phyloP scores from a whole-genome alignment of 371 early-diverging fungal species.

The Gilbertella persicaria region DNA sequence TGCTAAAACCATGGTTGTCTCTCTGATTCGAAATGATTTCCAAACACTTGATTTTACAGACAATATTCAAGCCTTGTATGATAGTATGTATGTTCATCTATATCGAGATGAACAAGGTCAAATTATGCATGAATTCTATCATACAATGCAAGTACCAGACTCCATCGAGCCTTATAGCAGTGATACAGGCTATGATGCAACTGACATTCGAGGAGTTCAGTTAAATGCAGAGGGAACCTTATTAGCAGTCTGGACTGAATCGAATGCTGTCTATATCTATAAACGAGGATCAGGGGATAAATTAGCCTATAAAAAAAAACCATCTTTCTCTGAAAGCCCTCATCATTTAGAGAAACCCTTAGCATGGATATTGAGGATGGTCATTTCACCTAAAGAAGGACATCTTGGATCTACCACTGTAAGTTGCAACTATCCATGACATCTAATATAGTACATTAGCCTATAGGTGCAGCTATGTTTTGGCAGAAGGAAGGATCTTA shows the following conservation, averaged over 20 bases:
- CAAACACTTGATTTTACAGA: slow-evolving; percentile 39
- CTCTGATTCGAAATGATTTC: slow-evolving; percentile 29
- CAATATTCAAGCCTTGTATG: slow-evolving; percentile 21
- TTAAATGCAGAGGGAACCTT: slow-evolving; percentile 34
- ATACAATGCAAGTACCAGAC: slow-evolving; percentile 19
- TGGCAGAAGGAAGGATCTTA: slow-evolving; percentile 12
- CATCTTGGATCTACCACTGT: slow-evolving; percentile 12
- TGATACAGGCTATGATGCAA: slow-evolving; percentile 12
- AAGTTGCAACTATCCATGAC: slow-evolving; percentile 2
- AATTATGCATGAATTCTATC: slow-evolving; percentile 26
- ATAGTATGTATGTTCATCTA: slow-evolving; percentile 15
- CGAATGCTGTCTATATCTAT: slow-evolving; percentile 31
- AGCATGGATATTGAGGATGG: slow-evolving; percentile 28
- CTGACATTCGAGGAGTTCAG: slow-evolving; percentile 29
- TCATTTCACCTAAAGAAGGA: slow-evolving; percentile 24
- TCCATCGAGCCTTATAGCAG: slow-evolving; percentile 1
- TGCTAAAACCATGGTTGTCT: slow-evolving; percentile 33
- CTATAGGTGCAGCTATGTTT: slow-evolving; percentile 20
- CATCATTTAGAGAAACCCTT: slow-evolving; percentile 17
- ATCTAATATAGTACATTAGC: not conserved
- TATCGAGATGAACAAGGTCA: slow-evolving; percentile 22
- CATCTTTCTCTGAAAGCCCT: slow-evolving; percentile 2
- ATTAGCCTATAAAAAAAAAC: not conserved
- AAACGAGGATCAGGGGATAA: slow-evolving; percentile 31
- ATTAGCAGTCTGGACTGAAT: slow-evolving; percentile 46